These are phyloP conservation scores for Fraxinus excelsior DNA, from an alignment of 257 asterid genomes.

Conservation along the genomic window DNA sequence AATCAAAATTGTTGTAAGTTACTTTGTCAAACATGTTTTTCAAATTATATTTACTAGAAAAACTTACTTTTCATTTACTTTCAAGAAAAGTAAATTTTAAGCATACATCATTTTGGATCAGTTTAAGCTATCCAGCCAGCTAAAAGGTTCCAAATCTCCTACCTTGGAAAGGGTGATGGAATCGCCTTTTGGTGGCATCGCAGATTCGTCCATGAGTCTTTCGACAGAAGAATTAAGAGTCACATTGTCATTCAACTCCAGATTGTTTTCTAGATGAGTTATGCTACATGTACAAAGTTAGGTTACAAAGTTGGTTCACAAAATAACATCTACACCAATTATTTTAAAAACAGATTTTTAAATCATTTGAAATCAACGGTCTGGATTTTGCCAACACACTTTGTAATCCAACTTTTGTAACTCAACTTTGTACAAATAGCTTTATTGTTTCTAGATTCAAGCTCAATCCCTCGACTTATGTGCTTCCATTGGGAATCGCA, in stretches of 20 bases:
- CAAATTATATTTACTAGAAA: not conserved
- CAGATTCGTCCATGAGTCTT: conserved; percentile 22
- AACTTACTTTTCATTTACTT: not conserved
- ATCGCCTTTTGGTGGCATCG: conserved; percentile 35
- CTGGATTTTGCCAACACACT: too few species aligned
- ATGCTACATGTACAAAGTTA: too few species aligned
- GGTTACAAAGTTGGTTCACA: too few species aligned
- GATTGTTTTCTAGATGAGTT: conserved; percentile 29
- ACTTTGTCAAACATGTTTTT: not conserved
- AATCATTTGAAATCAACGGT: too few species aligned
- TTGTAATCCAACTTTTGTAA: too few species aligned
- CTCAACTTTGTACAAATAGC: too few species aligned
- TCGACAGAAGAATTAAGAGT: not conserved
- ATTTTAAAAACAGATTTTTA: too few species aligned
- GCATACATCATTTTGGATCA: not conserved
- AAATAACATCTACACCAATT: too few species aligned
- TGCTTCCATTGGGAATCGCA: conserved; percentile 30
- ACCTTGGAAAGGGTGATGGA: conserved; percentile 32
- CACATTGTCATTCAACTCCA: conserved; percentile 32
- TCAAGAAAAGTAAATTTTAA: not conserved
- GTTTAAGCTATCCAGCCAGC: not conserved
- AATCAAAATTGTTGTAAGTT: not conserved
- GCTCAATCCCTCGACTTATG: conserved; percentile 32
- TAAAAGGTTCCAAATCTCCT: not conserved
- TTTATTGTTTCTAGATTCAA: conserved; percentile 39